These are phyloP conservation scores for Coriaria nepalensis DNA, from an alignment of 306 rosid genomes.

Conservation along the genomic window DNA sequence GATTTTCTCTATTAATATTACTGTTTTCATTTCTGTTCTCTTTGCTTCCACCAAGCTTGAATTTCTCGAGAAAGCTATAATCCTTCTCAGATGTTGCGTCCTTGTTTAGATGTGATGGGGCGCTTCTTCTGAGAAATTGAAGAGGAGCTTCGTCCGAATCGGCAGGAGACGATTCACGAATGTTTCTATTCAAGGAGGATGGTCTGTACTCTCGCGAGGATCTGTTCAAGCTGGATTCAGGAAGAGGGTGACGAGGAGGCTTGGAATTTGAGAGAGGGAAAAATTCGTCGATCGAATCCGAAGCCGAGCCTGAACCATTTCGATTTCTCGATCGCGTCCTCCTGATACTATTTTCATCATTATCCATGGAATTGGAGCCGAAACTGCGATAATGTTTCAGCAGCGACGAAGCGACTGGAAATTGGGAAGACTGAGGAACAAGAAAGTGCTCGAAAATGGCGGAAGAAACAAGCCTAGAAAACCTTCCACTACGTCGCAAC, in stretches of 20 bases:
- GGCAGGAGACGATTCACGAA: not conserved
- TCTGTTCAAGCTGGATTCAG: slow-evolving; percentile 30
- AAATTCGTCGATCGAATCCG: not conserved
- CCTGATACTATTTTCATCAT: not conserved
- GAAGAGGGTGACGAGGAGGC: slow-evolving; percentile 3
- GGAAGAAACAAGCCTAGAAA: not conserved
- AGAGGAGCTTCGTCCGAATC: slow-evolving; percentile 12
- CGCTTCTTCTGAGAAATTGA: slow-evolving; percentile 18
- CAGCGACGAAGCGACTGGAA: not conserved
- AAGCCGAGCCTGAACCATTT: not conserved
- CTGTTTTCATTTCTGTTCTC: slow-evolving; percentile 2
- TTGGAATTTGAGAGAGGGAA: not conserved
- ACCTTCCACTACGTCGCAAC: not conserved
- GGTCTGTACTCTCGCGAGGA: slow-evolving; percentile 24
- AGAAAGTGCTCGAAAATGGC: too few relatives aligned
- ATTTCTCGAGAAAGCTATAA: slow-evolving; percentile 51
- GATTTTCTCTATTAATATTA: slow-evolving; percentile 19
- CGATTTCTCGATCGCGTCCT: not conserved
- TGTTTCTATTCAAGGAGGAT: not conserved
- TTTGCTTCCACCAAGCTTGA: slow-evolving; percentile 30
- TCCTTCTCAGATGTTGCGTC: slow-evolving; percentile 27
- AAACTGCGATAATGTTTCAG: not conserved
- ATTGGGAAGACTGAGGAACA: not conserved
- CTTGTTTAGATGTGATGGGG: slow-evolving; percentile 8
- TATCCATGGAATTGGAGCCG: not conserved